A percentile compares a stretch with the other conserved stretches of the same genome.
Evolutionary conservation across 345 rosid genomes (phyloP).

Genomic region (Lumnitzera littorea): DNA sequence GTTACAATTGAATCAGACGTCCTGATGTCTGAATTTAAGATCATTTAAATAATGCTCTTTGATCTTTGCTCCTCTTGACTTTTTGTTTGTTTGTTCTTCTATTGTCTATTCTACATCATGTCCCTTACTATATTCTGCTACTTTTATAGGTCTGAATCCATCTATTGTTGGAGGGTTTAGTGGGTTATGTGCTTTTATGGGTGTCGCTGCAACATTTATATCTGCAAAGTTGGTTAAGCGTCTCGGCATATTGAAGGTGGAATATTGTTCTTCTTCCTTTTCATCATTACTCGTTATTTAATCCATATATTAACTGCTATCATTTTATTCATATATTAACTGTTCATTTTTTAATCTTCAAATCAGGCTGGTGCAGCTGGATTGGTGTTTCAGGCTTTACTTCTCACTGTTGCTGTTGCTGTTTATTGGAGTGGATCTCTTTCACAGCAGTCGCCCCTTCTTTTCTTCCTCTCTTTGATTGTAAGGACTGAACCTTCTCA

Average conservation of each 20-base stretch:
- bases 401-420: conserved; percentile 67
- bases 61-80: no score
- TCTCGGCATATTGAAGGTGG: conserved; percentile 72
- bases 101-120: no score
- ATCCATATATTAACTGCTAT: neutral
- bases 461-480: conserved; percentile 69
- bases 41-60: no score
- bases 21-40: neutral
- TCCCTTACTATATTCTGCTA: neutral
- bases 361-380: conserved; percentile 93
- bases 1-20: no score
- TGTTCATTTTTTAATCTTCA: conserved; percentile 5
- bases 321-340: neutral
- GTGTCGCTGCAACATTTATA: conserved; percentile 85
- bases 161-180: conserved; percentile 85
- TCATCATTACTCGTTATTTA: neutral
- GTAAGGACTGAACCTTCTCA: conserved; percentile 30
- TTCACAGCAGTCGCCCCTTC: conserved; percentile 56
- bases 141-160: conserved; percentile 63
- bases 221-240: conserved; percentile 68
- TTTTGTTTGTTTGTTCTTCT: no score
- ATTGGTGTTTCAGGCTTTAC: conserved; percentile 73
- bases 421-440: conserved; percentile 71
- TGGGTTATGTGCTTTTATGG: conserved; percentile 92
- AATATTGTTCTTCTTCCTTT: conserved; percentile 6